Conservation (phyloP, 2,329 filamentous ascomycete species). For the Exophiala sideris region DNA sequence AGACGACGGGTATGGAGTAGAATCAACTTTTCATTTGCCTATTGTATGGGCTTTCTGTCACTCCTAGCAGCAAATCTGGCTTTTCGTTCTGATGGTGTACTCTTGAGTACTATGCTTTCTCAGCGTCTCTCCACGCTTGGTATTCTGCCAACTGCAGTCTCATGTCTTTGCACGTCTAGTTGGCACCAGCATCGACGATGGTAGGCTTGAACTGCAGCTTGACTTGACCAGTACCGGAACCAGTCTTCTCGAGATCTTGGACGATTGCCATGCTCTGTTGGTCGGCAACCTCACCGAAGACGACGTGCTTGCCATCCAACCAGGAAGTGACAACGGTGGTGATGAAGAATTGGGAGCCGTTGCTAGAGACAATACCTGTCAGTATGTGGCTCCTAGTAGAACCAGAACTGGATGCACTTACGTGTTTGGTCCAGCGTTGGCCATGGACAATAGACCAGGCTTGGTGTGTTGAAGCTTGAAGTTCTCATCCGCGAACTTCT, state of each 20-base stretch:
- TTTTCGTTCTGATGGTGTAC: no score
- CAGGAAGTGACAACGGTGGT: conserved; percentile 65
- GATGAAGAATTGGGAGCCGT: conserved; percentile 72
- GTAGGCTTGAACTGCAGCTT: conserved; percentile 54
- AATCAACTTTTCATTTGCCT: no score
- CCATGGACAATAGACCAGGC: conserved; percentile 64
- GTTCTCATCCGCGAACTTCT: conserved; percentile 67
- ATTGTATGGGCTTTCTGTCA: no score
- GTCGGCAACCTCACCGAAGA: conserved; percentile 64
- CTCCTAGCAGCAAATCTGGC: no score
- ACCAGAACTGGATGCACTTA: conserved; percentile 37
- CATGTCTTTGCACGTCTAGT: conserved; percentile 3
- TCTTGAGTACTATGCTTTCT: not conserved
- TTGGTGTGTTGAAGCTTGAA: conserved; percentile 67
- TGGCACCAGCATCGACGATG: conserved; percentile 50
- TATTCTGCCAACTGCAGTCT: conserved; percentile 4
- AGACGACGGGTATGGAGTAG: no score
- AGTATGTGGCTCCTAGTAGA: not conserved
- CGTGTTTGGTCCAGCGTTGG: conserved; percentile 77
- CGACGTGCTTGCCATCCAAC: conserved; percentile 68
- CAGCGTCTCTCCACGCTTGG: conserved; percentile 2
- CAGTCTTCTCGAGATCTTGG: conserved; percentile 58
- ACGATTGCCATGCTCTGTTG: conserved; percentile 53
- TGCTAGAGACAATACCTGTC: conserved; percentile 41
- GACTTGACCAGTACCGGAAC: conserved; percentile 50